Conservation (phyloP, 257 asterid genomes). For the Salvia splendens region DNA sequence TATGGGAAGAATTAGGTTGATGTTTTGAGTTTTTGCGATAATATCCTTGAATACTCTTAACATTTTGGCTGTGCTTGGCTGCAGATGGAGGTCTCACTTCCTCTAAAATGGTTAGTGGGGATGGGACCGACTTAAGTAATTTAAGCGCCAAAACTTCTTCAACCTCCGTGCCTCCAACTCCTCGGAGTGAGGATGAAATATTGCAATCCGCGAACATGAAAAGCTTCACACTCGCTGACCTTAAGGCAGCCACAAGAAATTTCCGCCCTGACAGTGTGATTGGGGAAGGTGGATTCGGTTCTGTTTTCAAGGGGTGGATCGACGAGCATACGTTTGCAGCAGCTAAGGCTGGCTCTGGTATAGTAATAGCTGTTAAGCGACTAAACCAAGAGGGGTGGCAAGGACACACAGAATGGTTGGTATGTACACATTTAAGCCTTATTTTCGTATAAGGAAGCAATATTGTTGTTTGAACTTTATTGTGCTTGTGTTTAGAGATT, state of each 20-base stretch:
- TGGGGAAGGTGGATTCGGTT: slow-evolving; percentile 88
- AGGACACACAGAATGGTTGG: slow-evolving; percentile 95
- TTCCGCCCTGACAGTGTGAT: slow-evolving; percentile 77
- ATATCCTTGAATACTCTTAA: slow-evolving; percentile 19
- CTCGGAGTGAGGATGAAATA: slow-evolving; percentile 61
- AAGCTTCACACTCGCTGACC: slow-evolving; percentile 57
- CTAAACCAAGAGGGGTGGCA: slow-evolving; percentile 78
- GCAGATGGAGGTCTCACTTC: slow-evolving; percentile 40
- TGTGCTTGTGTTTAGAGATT: neutral
- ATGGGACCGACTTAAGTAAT: slow-evolving; percentile 42
- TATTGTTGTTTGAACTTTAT: neutral
- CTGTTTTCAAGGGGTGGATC: slow-evolving; percentile 83
- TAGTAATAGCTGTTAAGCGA: slow-evolving; percentile 75
- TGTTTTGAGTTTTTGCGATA: neutral
- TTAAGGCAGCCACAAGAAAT: slow-evolving; percentile 72
- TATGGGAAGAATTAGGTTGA: neutral
- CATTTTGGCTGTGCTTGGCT: neutral
- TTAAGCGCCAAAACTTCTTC: slow-evolving; percentile 52
- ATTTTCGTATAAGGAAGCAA: neutral
- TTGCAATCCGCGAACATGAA: slow-evolving; percentile 62
- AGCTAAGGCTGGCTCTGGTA: slow-evolving; percentile 62
- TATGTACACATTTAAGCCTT: slow-evolving; percentile 32
- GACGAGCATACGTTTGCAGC: slow-evolving; percentile 65
- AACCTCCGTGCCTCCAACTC: slow-evolving; percentile 55
- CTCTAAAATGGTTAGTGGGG: slow-evolving; percentile 47